Evolutionary conservation across 2,329 filamentous ascomycete genomes (phyloP), one percentile per base, ranked within the genome.

Genomic region (Hypoxylon sp.): DNA sequence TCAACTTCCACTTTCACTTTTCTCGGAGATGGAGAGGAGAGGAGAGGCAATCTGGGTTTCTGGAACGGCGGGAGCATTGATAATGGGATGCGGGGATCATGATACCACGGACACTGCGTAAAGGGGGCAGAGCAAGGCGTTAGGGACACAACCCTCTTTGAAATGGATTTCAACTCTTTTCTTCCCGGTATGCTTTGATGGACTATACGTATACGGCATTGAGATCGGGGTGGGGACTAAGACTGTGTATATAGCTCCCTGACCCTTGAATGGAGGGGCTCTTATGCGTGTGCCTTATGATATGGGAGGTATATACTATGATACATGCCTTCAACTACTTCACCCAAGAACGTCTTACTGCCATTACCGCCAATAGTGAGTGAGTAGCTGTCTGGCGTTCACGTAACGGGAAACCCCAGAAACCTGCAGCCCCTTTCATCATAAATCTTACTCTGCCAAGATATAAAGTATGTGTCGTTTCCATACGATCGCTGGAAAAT

Each of bases 41-140:
- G 25, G 5, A 8, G 14, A 14, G 11, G 14, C 37, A 20, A n/a
- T 44, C n/a, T 44, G 40, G 40, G 40, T 1, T 42, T 44, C 20
- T 22, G 25, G 25, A 3, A 27, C 25, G 25, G 25, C 7, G n/a
- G 14, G 40, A 7, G 40, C 40, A 44, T 44, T 44, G 40, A 30
- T 55, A 55, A 42, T 55, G 35, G 53, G 35, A n/a, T 55, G 10
- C 53, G 35, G 27, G 27, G 22, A 35, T 48, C 30, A 57, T 57
- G 37, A 57, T 48, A 57, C 40, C 42, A 57, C 55, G 54, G 54
- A 31, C 11, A 48, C 27, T 22, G n/a, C 25, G 3, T 27, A 27
- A 27, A 25, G 48, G 7, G 17, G 48, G 27, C 48, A 42, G 13
- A 31, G 42, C 40, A 57, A 50, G 55, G 55, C 40, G 55, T 57